A percentile compares a stretch with the other conserved stretches of the same genome.
These are phyloP conservation scores for Conticribra weissflogii DNA, from an alignment of 108 stramenopile genomes.

Conservation along the genomic window DNA sequence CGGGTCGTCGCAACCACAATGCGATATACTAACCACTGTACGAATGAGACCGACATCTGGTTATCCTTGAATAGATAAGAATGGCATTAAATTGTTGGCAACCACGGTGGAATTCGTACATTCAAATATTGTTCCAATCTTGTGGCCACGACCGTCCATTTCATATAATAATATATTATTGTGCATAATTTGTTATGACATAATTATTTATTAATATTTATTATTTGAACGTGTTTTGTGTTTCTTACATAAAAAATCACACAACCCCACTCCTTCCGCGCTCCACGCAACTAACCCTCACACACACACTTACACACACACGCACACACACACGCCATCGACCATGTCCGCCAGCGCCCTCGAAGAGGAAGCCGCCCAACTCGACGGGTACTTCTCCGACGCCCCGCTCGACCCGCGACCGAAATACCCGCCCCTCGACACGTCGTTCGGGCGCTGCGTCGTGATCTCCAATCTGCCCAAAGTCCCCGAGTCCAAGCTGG, in stretches of 20 bases:
- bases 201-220: too few relatives aligned
- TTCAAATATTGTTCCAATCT: too few relatives aligned
- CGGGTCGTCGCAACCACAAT: constrained; percentile 58
- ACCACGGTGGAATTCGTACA: neutral
- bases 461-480: constrained; percentile 84
- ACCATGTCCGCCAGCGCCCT: constrained; percentile 8
- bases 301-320: neutral
- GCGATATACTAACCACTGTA: constrained; percentile 37
- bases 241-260: too few relatives aligned
- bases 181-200: too few relatives aligned
- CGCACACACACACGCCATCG: neutral
- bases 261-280: too few relatives aligned
- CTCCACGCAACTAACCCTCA: neutral
- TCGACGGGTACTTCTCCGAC: constrained; percentile 89
- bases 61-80: neutral
- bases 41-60: constrained; percentile 17
- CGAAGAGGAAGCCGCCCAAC: constrained; percentile 69
- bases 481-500: constrained; percentile 77
- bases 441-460: constrained; percentile 75
- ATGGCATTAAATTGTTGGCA: neutral
- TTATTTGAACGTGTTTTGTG: too few relatives aligned
- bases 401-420: constrained; percentile 76
- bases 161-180: too few relatives aligned
- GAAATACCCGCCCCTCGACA: constrained; percentile 70
- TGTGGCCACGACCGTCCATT: too few relatives aligned